Evolutionary conservation across 768 basidiomycete genomes (phyloP), one percentile per base, ranked within the genome.

Genomic region (Aureoboletus auriporus): DNA sequence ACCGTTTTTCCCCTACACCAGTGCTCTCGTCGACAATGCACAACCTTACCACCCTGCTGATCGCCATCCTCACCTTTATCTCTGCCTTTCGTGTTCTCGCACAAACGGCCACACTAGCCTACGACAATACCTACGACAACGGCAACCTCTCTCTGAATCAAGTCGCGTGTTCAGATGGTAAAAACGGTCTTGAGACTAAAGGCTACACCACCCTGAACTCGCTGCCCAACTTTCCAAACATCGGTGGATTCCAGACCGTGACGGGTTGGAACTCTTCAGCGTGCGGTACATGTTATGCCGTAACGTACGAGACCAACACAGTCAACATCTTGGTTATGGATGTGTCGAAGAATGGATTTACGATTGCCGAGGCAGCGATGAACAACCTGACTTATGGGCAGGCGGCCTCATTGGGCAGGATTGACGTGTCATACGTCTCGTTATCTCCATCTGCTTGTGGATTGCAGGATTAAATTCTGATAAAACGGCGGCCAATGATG

Each of bases 281-380:
- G 13, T 71, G 68, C 27, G 68, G 68, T 9, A 10, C 54, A 3
- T 69, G 68, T 47, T 71, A 70, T 39, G 47, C 53, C 4, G 52
- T 71, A 33, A 63, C 59, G 8, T 69, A 57, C 42, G 47, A 41
- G 0, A 36, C 1, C 17, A 72, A 47, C 37, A 76, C 63, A 42
- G 67, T 84, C 60, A 72, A 74, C 42, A 62, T 84, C 12, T 53
- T 78, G 8, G 85, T 77, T 2, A 71, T 86, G 35, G 85, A 87
- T 53, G 63, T 65, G 48, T 69, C 82, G 11, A 46, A 29, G 31
- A 29, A 37, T 2, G 75, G 75, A 3, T 77, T 77, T 58, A 75
- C 74, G 6, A 26, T 55, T 11, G 66, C 65, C 9, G 8, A 54
- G 44, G 20, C 0, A 47, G 65, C 65, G 43, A 69, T 66, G 67